phyloP scores from a whole-genome alignment of 208 protist species.

The Wallacemonas sp. region DNA sequence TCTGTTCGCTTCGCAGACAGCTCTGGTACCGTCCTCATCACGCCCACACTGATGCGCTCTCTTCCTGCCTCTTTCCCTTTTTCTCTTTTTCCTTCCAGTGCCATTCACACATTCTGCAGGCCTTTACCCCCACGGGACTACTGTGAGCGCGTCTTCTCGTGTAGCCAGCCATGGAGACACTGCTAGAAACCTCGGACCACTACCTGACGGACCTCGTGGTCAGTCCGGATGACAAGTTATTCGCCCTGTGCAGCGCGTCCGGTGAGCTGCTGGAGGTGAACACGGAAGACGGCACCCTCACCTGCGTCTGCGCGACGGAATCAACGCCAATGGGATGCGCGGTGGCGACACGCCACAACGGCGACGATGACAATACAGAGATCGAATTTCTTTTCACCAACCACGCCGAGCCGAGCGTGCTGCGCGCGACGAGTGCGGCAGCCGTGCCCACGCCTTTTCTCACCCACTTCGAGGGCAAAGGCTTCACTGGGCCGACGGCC shows the following conservation, averaged over 20 bases:
- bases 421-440: slow-evolving; percentile 1
- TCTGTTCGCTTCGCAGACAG: too few species aligned
- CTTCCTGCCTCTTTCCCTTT: too few species aligned
- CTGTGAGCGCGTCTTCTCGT: background rate
- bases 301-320: slow-evolving; percentile 31
- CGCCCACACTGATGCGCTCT: too few species aligned
- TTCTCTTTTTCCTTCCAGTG: too few species aligned
- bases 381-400: slow-evolving; percentile 35
- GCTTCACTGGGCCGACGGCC: slow-evolving; percentile 46
- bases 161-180: slow-evolving; percentile 28
- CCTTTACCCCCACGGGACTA: too few species aligned
- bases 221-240: slow-evolving; percentile 23
- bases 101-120: too few species aligned
- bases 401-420: slow-evolving; percentile 27
- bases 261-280: slow-evolving; percentile 45
- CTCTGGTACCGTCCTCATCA: too few species aligned
- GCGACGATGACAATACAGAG: slow-evolving; percentile 22
- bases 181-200: slow-evolving; percentile 31
- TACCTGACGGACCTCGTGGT: slow-evolving; percentile 31
- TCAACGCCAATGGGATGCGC: slow-evolving; percentile 21
- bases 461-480: slow-evolving; percentile 33
- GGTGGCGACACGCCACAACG: slow-evolving; percentile 13
- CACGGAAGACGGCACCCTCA: slow-evolving; percentile 8
- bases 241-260: slow-evolving; percentile 43
- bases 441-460: slow-evolving; percentile 12